Evolutionary conservation across 441 rosid genomes (phyloP).

Genomic region (Gossypium lobatum): DNA sequence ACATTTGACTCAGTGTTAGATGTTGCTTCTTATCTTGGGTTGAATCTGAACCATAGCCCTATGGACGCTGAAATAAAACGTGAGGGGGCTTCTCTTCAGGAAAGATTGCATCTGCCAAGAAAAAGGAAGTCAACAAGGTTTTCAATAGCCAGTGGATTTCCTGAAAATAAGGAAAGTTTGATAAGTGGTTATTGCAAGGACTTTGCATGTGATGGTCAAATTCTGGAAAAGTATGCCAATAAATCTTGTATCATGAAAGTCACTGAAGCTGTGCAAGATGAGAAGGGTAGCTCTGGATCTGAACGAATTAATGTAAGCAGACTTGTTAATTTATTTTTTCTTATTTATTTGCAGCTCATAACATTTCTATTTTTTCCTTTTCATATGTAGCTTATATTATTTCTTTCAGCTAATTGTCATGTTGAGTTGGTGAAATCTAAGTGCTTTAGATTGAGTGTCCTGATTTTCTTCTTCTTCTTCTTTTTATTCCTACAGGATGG

Average conservation of each 20-base stretch:
- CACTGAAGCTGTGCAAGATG: constrained; percentile 37
- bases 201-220: constrained; percentile 37
- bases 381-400: constrained; percentile 5
- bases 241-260: constrained; percentile 32
- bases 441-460: not conserved
- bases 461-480: constrained; percentile 11
- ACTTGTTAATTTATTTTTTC: constrained; percentile 6
- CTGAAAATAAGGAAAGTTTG: constrained; percentile 45
- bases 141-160: constrained; percentile 41
- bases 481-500: constrained; percentile 56
- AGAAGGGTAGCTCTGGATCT: constrained; percentile 27
- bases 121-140: constrained; percentile 53
- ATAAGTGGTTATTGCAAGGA: constrained; percentile 35
- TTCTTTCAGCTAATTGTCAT: constrained; percentile 3
- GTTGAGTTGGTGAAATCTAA: not conserved
- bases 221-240: constrained; percentile 26
- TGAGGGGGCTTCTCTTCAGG: constrained; percentile 49
- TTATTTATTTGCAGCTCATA: constrained; percentile 4
- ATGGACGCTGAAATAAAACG: constrained; percentile 38
- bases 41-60: constrained; percentile 40
- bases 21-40: constrained; percentile 83
- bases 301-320: constrained; percentile 54
- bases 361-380: constrained; percentile 10
- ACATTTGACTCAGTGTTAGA: constrained; percentile 69
- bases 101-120: constrained; percentile 43